Evolutionary conservation across 2,329 filamentous ascomycete species (phyloP), one percentile per base, ranked within the genome.

Genomic region (Sordariomycetes sp.): DNA sequence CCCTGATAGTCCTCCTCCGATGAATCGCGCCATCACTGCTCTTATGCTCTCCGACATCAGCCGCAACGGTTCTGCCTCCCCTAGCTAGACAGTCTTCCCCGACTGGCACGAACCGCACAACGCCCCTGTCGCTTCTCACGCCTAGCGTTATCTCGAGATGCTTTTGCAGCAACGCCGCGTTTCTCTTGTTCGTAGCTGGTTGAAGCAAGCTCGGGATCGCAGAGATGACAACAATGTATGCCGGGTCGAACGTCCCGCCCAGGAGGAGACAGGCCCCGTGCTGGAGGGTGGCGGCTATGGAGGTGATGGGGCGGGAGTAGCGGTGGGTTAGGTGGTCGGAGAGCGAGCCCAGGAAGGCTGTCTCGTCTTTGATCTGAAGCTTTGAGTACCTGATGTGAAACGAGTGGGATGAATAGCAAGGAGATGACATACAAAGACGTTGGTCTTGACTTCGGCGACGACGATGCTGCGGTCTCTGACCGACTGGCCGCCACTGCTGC

Each of bases 131-230:
- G 0, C 78, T 56, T 0, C 66, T 48, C 3, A 94, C 83, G 3
- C 74, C 72, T 1, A 94, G 64, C 1, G 77, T 67, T 17, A 86
- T 80, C 11, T 77, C 68, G 55, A 94, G 71, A 52, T 83, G 80
- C n/a, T 66, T 68, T 50, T 92, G 84, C 4, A 93, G 72, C 14
- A 93, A 59, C n/a, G 71, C 68, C 1, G 85, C 77, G 54, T 90
- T 92, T 41, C 86, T 76, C 53, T 83, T 82, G 60, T 94, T 94
- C 34, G 76, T 85, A 4, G 77, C 72, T 0, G 83, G 75, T 40
- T 80, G 78, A 37, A 92, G 62, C 42, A 85, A 71, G 9, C 67
- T 67, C 2, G 82, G 69, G 8, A 92, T 65, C 1, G 85, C 79
- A 23, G 72, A 79, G 39, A 94, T 72, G 21, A 75, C 81, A 48